Evolutionary conservation across 2,329 filamentous ascomycete genomes (phyloP).

Genomic region (Claviceps citrina): DNA sequence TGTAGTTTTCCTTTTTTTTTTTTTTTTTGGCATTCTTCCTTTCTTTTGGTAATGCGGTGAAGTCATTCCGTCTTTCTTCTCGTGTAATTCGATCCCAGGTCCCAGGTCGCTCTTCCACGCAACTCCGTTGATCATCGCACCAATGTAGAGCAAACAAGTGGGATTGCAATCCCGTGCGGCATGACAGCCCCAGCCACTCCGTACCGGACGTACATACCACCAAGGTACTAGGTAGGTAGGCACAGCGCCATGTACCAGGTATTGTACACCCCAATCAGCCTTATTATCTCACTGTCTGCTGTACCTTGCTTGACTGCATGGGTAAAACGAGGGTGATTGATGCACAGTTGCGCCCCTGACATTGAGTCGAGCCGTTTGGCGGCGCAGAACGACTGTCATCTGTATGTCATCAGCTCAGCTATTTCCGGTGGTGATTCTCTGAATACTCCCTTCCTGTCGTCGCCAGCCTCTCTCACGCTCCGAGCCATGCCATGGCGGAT

Average conservation of each 20-base stretch:
- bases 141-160: slow-evolving; percentile 3
- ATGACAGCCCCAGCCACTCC: background rate
- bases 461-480: background rate
- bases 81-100: background rate
- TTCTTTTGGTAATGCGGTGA: background rate
- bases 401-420: background rate
- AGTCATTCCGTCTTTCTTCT: background rate
- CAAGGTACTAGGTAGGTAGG: background rate
- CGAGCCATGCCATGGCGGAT: background rate
- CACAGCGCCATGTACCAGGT: background rate
- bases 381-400: background rate
- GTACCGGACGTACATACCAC: background rate
- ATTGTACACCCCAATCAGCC: slow-evolving; percentile 1
- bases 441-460: background rate
- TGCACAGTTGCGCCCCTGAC: background rate
- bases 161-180: slow-evolving; percentile 1
- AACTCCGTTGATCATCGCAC: background rate
- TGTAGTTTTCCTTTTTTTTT: too few relatives aligned
- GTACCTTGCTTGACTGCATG: background rate
- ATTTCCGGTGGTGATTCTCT: background rate
- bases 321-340: too few relatives aligned
- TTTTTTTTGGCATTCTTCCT: too few relatives aligned
- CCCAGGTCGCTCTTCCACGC: background rate
- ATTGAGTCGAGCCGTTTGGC: background rate
- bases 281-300: background rate